These are phyloP conservation scores for Cavenderia fasciculata DNA, from an alignment of 78 protist species.

Conservation along the genomic window DNA sequence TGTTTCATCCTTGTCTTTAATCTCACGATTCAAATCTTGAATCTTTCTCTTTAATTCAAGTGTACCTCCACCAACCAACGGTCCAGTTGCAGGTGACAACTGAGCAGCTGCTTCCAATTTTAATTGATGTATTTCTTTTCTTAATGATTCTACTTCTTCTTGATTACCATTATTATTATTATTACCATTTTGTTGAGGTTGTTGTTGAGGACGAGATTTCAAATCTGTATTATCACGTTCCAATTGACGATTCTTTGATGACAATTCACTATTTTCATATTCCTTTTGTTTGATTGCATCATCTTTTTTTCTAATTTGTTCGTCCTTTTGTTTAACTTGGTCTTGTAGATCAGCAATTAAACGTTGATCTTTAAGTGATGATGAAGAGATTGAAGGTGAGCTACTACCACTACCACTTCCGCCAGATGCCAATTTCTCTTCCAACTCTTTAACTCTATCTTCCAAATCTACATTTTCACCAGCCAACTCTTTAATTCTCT, in stretches of 20 bases:
- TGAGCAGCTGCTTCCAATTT: neutral
- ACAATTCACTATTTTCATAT: neutral
- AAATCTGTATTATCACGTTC: neutral
- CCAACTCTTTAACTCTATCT: conserved; percentile 46
- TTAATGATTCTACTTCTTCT: neutral
- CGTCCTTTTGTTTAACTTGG: conserved; percentile 23
- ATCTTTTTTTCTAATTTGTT: neutral
- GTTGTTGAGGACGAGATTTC: neutral
- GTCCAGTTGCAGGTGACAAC: neutral
- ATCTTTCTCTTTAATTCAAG: conserved; percentile 44
- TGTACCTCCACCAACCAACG: conserved; percentile 55
- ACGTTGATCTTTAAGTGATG: neutral
- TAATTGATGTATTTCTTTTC: neutral
- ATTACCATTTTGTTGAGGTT: neutral
- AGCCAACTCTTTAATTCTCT: conserved; percentile 36
- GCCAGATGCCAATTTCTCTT: conserved; percentile 1
- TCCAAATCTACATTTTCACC: conserved; percentile 54
- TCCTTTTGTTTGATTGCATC: conserved; percentile 15
- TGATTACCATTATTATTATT: neutral
- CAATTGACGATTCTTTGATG: conserved; percentile 2
- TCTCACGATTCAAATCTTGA: conserved; percentile 46
- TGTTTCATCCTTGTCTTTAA: conserved; percentile 46
- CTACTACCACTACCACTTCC: neutral
- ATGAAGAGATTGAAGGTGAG: neutral
- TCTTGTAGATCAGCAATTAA: conserved; percentile 34